Evolutionary conservation across 129 eudicot genomes (phyloP).

Genomic region (Silybum marianum): DNA sequence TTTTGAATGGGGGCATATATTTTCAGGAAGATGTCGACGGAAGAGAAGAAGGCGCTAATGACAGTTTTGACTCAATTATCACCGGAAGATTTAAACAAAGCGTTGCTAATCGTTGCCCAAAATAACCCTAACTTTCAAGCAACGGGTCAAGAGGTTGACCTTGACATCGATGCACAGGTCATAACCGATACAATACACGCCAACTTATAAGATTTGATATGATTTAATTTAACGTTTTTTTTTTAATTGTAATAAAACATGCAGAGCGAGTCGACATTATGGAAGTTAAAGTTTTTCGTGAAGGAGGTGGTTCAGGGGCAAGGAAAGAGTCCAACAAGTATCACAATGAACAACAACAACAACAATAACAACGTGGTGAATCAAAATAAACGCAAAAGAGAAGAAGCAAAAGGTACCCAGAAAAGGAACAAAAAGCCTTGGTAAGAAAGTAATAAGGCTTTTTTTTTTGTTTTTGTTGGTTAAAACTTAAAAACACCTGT

Average conservation of each 20-base stretch:
- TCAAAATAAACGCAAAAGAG: slow-evolving; percentile 53
- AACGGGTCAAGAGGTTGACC: slow-evolving; percentile 60
- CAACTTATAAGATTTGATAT: not conserved
- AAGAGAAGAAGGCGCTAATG: slow-evolving; percentile 73
- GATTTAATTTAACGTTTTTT: no score
- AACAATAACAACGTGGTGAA: not conserved
- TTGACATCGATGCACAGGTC: slow-evolving; percentile 82
- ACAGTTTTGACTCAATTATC: slow-evolving; percentile 58
- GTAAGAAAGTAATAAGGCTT: not conserved
- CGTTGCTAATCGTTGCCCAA: slow-evolving; percentile 68
- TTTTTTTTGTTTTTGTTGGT: slow-evolving; percentile 20
- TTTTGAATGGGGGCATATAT: not conserved
- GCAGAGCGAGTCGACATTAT: slow-evolving; percentile 77
- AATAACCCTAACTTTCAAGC: slow-evolving; percentile 65
- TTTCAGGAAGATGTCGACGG: slow-evolving; percentile 77
- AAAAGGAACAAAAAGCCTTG: slow-evolving; percentile 57
- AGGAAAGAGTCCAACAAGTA: slow-evolving; percentile 49
- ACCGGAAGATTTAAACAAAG: slow-evolving; percentile 69
- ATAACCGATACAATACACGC: not conserved
- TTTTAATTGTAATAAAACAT: no score
- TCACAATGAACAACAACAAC: slow-evolving; percentile 34
- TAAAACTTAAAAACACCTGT: slow-evolving; percentile 25
- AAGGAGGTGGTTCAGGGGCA: slow-evolving; percentile 53
- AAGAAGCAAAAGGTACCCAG: slow-evolving; percentile 50
- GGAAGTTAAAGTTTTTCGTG: slow-evolving; percentile 83